Conservation (phyloP, 2,329 filamentous ascomycete genomes). For the Exophiala lecanii-corni region DNA sequence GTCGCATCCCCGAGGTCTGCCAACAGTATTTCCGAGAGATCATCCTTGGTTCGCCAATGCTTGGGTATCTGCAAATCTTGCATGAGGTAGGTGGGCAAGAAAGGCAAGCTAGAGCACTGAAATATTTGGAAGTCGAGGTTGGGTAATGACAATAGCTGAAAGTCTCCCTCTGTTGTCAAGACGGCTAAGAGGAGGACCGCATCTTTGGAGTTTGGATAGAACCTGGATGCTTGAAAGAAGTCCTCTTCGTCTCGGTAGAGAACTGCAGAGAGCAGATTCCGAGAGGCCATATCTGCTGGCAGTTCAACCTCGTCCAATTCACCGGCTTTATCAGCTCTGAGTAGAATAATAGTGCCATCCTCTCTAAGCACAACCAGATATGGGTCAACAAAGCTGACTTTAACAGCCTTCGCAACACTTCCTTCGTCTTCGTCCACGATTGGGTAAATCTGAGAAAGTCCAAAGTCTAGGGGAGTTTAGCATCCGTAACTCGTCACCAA, state of each 20-base stretch:
- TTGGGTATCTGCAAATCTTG: slow-evolving; percentile 61
- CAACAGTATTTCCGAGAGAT: slow-evolving; percentile 72
- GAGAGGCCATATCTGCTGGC: slow-evolving; percentile 53
- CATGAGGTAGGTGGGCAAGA: slow-evolving; percentile 71
- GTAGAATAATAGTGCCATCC: slow-evolving; percentile 73
- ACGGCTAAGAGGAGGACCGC: slow-evolving; percentile 61
- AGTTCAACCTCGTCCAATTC: slow-evolving; percentile 80
- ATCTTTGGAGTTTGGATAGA: slow-evolving; percentile 24
- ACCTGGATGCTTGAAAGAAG: slow-evolving; percentile 52
- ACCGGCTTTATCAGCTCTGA: slow-evolving; percentile 72
- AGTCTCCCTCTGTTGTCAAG: slow-evolving; percentile 63
- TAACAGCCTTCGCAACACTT: slow-evolving; percentile 67
- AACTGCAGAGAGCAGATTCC: slow-evolving; percentile 78
- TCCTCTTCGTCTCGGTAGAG: slow-evolving; percentile 67
- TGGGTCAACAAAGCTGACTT: slow-evolving; percentile 79
- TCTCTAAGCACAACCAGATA: slow-evolving; percentile 80
- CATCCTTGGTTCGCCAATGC: slow-evolving; percentile 67
- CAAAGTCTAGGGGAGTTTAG: slow-evolving; percentile 58
- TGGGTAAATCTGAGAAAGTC: slow-evolving; percentile 82
- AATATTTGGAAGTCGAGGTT: slow-evolving; percentile 68
- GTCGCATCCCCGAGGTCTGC: slow-evolving; percentile 77
- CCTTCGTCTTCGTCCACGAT: slow-evolving; percentile 89
- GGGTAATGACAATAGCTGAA: slow-evolving; percentile 70
- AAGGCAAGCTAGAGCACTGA: slow-evolving; percentile 69
- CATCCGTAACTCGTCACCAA: slow-evolving; percentile 35